Evolutionary conservation across 1,284 basidiomycete genomes (phyloP).

Genomic region (Chiua sp.): DNA sequence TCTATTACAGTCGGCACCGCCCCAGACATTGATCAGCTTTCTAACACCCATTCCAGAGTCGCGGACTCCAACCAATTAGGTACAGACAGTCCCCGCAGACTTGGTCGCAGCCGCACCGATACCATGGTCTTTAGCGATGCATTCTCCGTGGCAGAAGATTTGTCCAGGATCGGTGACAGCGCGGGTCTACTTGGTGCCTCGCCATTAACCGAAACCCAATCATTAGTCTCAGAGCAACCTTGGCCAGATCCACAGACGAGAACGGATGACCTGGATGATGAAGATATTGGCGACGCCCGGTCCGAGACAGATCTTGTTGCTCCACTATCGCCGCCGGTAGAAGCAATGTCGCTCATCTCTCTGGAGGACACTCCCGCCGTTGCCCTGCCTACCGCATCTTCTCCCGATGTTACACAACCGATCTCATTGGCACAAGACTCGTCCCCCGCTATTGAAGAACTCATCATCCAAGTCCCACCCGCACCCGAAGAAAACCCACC

Average conservation of each 20-base stretch:
- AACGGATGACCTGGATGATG: conserved; percentile 30
- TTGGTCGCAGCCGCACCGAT: conserved; percentile 69
- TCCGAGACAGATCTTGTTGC: conserved; percentile 24
- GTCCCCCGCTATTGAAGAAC: conserved; percentile 10
- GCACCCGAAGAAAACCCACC: conserved; percentile 1
- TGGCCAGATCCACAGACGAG: conserved; percentile 19
- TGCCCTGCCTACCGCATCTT: background rate
- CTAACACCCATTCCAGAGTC: conserved; percentile 29
- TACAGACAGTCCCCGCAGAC: conserved; percentile 55
- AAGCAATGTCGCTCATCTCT: conserved; percentile 33
- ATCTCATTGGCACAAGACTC: conserved; percentile 5
- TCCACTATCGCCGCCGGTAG: conserved; percentile 36
- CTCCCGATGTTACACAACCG: background rate
- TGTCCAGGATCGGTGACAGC: conserved; percentile 39
- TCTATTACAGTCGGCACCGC: conserved; percentile 20
- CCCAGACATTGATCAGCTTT: conserved; percentile 1
- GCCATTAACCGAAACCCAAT: conserved; percentile 11
- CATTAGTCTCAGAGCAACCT: conserved; percentile 8
- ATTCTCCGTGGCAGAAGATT: conserved; percentile 46
- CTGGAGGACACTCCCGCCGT: conserved; percentile 24
- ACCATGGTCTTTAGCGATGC: conserved; percentile 78
- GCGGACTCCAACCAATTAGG: conserved; percentile 28
- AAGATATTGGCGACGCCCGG: conserved; percentile 28
- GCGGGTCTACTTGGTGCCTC: conserved; percentile 17
- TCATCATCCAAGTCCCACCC: background rate